Evolutionary conservation across 805 yeast genomes (phyloP), one percentile per base, ranked within the genome.

Genomic region (Ogataea degrootiae): DNA sequence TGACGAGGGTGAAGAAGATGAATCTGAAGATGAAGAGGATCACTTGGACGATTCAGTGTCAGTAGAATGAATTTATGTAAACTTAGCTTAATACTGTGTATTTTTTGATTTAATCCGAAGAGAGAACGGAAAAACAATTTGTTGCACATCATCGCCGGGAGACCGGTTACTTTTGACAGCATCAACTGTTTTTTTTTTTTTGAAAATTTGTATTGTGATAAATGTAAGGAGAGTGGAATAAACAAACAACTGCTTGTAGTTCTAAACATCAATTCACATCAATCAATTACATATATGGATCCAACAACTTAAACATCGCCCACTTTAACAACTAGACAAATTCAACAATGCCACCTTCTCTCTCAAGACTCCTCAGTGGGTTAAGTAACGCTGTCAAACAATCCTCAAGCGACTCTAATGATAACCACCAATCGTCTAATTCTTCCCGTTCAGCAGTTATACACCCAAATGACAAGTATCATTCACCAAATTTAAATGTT

Each of bases 401-500:
- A 38, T 37, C 39, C 21, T 17, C 41, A n/a, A 26, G 11, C 31
- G 31, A 26, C 11, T 26, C 31, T 9, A 26, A 26, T 5, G 31
- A 26, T 11, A 26, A 2, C 31, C 31, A 9, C 31, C 31, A 26
- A 26, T 23, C 48, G 9, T 36, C 34, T 4, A 26, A 29, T 16
- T 26, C 48, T 12, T 8, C 44, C 4, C 7, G 36, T 14, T 34
- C 34, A 5, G 9, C 16, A 15, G 7, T 4, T 23, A 26, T n/a
- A 12, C 33, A 37, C 14, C 23, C 42, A 31, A 15, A 12, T 17
- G 67, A 63, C 35, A 41, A 51, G 21, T 65, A 63, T 37, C 69
- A 65, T 38, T 52, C 63, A 0, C 45, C 44, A 5, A 46, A 49
- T 9, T 48, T 65, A 39, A 65, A 65, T 44, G 58, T 54, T 42